Evolutionary conservation across 2,329 filamentous ascomycete genomes (phyloP).

Genomic region (Aureobasidium melanogenum): DNA sequence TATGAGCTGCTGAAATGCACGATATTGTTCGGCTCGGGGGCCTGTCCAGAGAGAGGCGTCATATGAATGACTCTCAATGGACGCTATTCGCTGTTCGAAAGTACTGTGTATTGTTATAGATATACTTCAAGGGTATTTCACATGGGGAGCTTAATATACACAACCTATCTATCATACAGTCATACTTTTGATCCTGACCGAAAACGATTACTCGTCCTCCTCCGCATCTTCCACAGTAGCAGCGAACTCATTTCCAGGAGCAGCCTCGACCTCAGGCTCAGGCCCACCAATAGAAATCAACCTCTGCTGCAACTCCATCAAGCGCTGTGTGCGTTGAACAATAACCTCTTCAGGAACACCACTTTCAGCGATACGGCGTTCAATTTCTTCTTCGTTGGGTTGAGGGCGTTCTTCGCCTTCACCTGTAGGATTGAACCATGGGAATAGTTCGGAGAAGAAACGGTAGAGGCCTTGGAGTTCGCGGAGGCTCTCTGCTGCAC

Average conservation of each 20-base stretch:
- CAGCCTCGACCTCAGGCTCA: neutral
- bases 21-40: neutral
- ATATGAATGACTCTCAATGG: neutral
- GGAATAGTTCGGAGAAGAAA: constrained; percentile 24
- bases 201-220: neutral
- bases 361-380: constrained; percentile 20
- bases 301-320: constrained; percentile 21
- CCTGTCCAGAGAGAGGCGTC: neutral
- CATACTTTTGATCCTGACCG: neutral
- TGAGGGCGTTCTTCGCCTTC: constrained; percentile 14
- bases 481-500: constrained; percentile 17
- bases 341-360: constrained; percentile 20
- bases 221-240: neutral
- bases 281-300: constrained; percentile 15
- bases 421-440: constrained; percentile 19
- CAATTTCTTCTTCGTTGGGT: constrained; percentile 20
- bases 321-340: constrained; percentile 19
- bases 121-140: no score
- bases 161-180: neutral
- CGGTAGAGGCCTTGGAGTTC: constrained; percentile 21
- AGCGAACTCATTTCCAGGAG: neutral
- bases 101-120: neutral
- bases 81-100: neutral
- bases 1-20: neutral
- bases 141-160: neutral